Evolutionary conservation across 139 green algal species (phyloP), one percentile per base, ranked within the genome.

Genomic region (Nannochloris sp.): DNA sequence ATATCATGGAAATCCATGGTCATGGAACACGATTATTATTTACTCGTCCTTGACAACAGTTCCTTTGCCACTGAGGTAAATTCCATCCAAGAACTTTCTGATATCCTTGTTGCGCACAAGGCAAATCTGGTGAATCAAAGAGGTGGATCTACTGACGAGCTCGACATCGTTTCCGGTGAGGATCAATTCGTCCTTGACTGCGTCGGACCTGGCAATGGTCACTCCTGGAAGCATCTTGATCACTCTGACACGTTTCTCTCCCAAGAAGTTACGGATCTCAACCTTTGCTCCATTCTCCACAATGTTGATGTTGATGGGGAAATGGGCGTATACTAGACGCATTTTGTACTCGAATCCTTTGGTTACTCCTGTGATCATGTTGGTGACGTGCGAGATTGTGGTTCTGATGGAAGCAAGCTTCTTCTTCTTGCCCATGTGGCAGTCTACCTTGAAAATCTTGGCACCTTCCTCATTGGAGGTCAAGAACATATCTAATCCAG

Each of bases 301-400:
- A 67, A 99, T 96, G 85, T 90, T 95, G 71, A 89, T 82, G 80
- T 98, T 97, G 82, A 99, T 96, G 77, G 94, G 94, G 67, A 99
- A 99, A 68, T 99, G 94, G 19, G 92, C 91, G 63, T 99, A 99
- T 79, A 99, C 94, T 54, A 98, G 78, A 68, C 93, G 82, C 92
- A 99, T 96, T 84, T 96, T 98, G 87, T 97, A 98, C 66, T 92
- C 76, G 67, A 93, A 98, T 62, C 92, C 92, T 71, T 85, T 85
- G 55, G 85, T 88, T 23, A 87, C 79, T 36, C 84, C 82, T 23
- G 71, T 82, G 73, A 88, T 89, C 72, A 91, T 72, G 69, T 82
- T 84, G 57, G 69, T 73, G 75, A 63, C 16, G 50, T 62, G 48
- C 14, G 21, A 53, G 44, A 12, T 76, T 59, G 73, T 72, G 12